These are phyloP conservation scores for Ophiostoma australiae DNA, from an alignment of 2,329 filamentous ascomycete genomes.

Conservation along the genomic window DNA sequence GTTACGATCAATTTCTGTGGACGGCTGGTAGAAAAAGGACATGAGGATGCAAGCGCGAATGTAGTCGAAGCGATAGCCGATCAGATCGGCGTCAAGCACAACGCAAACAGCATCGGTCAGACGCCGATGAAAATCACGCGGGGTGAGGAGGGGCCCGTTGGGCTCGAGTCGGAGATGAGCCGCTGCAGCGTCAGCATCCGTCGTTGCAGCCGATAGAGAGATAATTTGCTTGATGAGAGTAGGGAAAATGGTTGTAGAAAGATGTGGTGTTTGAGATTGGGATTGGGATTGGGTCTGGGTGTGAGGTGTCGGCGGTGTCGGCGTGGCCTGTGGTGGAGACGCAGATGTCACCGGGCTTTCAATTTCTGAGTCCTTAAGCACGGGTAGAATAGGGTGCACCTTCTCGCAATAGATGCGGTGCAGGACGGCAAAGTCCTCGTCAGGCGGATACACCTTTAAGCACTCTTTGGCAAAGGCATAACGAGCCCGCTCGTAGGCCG, in stretches of 20 bases:
- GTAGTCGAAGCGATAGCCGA: slow-evolving; percentile 51
- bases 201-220: slow-evolving; percentile 47
- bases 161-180: slow-evolving; percentile 43
- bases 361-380: slow-evolving; percentile 40
- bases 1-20: slow-evolving; percentile 50
- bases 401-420: slow-evolving; percentile 47
- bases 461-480: slow-evolving; percentile 35
- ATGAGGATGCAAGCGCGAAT: slow-evolving; percentile 51
- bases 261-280: neutral
- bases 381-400: slow-evolving; percentile 52
- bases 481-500: slow-evolving; percentile 26
- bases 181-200: slow-evolving; percentile 43
- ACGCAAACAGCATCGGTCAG: slow-evolving; percentile 47
- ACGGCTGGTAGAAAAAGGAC: slow-evolving; percentile 56
- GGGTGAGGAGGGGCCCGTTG: slow-evolving; percentile 38
- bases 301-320: neutral
- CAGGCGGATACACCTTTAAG: slow-evolving; percentile 45
- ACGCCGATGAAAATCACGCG: slow-evolving; percentile 45
- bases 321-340: neutral
- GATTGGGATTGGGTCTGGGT: neutral
- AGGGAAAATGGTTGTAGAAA: slow-evolving; percentile 34
- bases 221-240: slow-evolving; percentile 51
- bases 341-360: neutral
- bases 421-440: slow-evolving; percentile 44
- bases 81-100: slow-evolving; percentile 50